Conservation (phyloP, 1,284 basidiomycete genomes). For the Abortiporus biennis region DNA sequence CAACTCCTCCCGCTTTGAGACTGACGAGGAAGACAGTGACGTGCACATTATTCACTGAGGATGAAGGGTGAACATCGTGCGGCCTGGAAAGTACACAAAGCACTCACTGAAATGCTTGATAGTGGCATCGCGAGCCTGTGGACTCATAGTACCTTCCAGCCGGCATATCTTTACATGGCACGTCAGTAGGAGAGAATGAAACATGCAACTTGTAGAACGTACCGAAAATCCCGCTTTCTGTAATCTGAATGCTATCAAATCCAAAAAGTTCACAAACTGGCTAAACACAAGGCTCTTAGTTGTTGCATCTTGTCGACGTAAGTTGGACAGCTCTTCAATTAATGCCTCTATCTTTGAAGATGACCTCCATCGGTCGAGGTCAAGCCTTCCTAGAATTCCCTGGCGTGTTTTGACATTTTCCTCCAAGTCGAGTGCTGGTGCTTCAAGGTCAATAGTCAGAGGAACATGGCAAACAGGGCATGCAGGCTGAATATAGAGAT, state of each 20-base stretch:
- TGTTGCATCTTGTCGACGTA: constrained; percentile 81
- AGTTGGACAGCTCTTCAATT: constrained; percentile 86
- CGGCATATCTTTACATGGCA: constrained; percentile 72
- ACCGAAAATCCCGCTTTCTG: constrained; percentile 89
- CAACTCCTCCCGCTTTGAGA: constrained; percentile 95
- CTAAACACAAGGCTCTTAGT: constrained; percentile 97
- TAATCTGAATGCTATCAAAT: constrained; percentile 89
- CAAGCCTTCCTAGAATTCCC: constrained; percentile 89
- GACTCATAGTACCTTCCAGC: constrained; percentile 95
- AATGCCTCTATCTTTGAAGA: constrained; percentile 97
- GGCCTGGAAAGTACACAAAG: neutral
- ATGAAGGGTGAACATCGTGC: constrained; percentile 7
- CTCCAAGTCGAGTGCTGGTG: constrained; percentile 82
- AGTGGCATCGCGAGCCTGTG: constrained; percentile 91
- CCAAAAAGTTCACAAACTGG: constrained; percentile 87
- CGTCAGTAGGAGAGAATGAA: neutral
- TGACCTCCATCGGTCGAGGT: constrained; percentile 88
- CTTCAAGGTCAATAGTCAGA: constrained; percentile 93
- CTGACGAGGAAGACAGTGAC: constrained; percentile 96
- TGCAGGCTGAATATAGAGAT: constrained; percentile 52
- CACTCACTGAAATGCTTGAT: constrained; percentile 88
- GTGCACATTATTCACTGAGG: constrained; percentile 91
- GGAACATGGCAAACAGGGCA: constrained; percentile 96
- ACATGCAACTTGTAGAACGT: constrained; percentile 18
- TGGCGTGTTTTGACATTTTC: constrained; percentile 70